These are phyloP conservation scores for Nasturtium officinale DNA, from an alignment of 345 rosid species.

Conservation along the genomic window DNA sequence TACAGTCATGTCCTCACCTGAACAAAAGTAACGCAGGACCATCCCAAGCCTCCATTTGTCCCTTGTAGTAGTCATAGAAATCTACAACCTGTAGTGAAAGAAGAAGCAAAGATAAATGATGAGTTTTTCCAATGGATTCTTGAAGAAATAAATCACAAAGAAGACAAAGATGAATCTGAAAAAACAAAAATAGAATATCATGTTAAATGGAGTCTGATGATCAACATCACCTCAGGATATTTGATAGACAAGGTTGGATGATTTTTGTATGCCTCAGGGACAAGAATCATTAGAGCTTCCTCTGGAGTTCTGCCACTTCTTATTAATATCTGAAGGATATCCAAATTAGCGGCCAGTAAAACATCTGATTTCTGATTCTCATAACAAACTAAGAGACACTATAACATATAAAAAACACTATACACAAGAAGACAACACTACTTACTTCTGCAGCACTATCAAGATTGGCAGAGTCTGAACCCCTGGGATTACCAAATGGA, in stretches of 20 bases:
- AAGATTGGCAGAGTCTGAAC: constrained; percentile 96
- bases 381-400: background rate
- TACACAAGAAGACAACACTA: constrained; percentile 11
- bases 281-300: constrained; percentile 97
- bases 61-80: constrained; percentile 96
- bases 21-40: constrained; percentile 98
- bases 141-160: constrained; percentile 11
- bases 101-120: background rate
- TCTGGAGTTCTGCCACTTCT: constrained; percentile 92
- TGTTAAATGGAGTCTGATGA: background rate
- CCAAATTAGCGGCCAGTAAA: background rate
- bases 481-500: constrained; percentile 92
- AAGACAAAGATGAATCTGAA: background rate
- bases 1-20: constrained; percentile 54
- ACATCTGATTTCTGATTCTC: background rate
- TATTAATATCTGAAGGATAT: constrained; percentile 63
- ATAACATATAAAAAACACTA: background rate
- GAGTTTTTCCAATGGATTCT: background rate
- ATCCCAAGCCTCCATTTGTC: constrained; percentile 99
- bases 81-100: constrained; percentile 64
- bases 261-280: constrained; percentile 97
- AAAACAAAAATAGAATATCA: background rate
- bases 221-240: constrained; percentile 81
- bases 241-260: constrained; percentile 85
- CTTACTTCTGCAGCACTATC: constrained; percentile 98